These are phyloP conservation scores for Lactarius hengduanensis DNA, from an alignment of 768 basidiomycete species.

Conservation along the genomic window DNA sequence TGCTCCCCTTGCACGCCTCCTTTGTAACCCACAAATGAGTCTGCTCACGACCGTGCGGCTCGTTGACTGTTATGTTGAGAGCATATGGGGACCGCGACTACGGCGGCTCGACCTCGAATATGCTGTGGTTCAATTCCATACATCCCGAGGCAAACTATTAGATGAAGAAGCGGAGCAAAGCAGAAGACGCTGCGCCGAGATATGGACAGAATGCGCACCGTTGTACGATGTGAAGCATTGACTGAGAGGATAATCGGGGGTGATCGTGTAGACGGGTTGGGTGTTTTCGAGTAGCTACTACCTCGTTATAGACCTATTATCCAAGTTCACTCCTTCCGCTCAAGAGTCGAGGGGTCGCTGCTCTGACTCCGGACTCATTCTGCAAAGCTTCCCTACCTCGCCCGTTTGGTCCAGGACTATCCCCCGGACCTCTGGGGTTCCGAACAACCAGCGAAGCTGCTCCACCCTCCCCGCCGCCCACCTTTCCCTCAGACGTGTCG, in stretches of 20 bases:
- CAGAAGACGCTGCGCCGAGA: conserved; percentile 18
- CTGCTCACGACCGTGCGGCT: conserved; percentile 41
- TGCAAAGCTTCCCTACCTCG: conserved; percentile 15
- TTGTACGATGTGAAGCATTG: conserved; percentile 50
- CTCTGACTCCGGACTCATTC: conserved; percentile 5
- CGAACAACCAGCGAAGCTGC: conserved; percentile 16
- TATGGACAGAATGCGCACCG: conserved; percentile 39
- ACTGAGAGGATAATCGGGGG: conserved; percentile 56
- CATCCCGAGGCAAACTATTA: conserved; percentile 8
- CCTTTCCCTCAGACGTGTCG: conserved; percentile 7
- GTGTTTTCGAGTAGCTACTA: conserved; percentile 19
- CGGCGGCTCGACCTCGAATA: conserved; percentile 49
- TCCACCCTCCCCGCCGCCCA: background rate
- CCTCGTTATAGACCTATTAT: conserved; percentile 1
- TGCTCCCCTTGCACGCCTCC: conserved; percentile 39
- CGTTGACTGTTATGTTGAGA: conserved; percentile 54
- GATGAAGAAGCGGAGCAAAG: conserved; percentile 7
- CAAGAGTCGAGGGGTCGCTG: background rate
- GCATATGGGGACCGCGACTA: conserved; percentile 58
- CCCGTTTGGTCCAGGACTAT: conserved; percentile 5
- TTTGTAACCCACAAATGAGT: conserved; percentile 31
- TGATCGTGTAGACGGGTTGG: conserved; percentile 42
- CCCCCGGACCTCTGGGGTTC: conserved; percentile 25
- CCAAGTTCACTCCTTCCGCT: background rate
- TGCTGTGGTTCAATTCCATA: conserved; percentile 32